A percentile compares a stretch with the other conserved stretches of the same genome.
Conservation (phyloP, 805 yeast species). For the Ascoidea asiatica region DNA sequence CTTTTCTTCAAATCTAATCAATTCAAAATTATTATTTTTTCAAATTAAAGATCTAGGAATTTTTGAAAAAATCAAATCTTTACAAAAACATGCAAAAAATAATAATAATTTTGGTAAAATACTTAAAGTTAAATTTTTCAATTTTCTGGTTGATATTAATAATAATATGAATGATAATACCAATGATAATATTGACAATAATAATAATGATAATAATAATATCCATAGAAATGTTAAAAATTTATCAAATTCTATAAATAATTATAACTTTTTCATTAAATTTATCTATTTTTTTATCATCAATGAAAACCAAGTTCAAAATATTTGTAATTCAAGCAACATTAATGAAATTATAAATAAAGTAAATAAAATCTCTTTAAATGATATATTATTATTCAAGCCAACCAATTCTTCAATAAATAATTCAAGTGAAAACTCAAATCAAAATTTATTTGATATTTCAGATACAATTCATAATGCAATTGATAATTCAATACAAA, state of each 20-base stretch:
- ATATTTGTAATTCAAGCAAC: neutral
- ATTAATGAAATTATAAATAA: neutral
- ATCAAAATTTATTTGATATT: too few relatives aligned
- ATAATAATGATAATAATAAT: neutral
- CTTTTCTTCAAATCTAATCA: neutral
- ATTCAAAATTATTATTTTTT: neutral
- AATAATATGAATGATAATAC: neutral
- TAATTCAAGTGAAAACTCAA: too few relatives aligned
- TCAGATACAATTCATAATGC: too few relatives aligned
- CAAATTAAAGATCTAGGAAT: neutral
- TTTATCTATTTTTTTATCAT: neutral
- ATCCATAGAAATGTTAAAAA: too few relatives aligned
- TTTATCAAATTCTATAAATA: neutral
- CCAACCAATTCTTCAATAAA: too few relatives aligned
- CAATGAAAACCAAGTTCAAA: neutral
- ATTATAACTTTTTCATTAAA: neutral
- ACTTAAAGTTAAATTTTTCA: neutral
- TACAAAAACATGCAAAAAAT: neutral
- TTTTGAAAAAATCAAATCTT: neutral
- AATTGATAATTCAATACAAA: too few relatives aligned
- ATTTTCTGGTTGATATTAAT: neutral
- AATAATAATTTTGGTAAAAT: too few relatives aligned
- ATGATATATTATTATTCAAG: neutral
- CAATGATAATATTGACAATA: neutral
- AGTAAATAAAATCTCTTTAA: neutral